Conservation (phyloP, 805 yeast genomes). For the Kodamaea sagamina region DNA sequence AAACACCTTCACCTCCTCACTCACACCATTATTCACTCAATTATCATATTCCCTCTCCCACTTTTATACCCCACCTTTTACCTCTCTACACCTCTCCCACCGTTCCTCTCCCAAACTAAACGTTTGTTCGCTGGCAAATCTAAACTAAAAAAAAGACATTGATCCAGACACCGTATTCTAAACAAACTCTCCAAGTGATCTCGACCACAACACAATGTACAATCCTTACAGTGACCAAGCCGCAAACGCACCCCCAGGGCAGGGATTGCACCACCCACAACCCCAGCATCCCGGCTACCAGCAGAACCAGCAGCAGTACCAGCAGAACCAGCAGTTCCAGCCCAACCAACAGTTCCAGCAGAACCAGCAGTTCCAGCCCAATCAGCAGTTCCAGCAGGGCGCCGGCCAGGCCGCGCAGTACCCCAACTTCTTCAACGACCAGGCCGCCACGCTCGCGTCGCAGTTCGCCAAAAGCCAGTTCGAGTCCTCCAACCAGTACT, state of each 20-base stretch:
- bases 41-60: too few species aligned
- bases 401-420: conserved; percentile 19
- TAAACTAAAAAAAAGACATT: too few species aligned
- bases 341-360: conserved; percentile 28
- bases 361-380: conserved; percentile 26
- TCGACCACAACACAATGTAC: conserved; percentile 30
- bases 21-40: too few species aligned
- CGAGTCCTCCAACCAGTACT: conserved; percentile 74
- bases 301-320: conserved; percentile 17
- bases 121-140: too few species aligned
- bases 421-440: conserved; percentile 64
- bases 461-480: conserved; percentile 88
- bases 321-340: conserved; percentile 19
- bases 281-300: conserved; percentile 27
- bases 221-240: conserved; percentile 38
- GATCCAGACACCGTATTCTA: too few species aligned
- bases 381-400: conserved; percentile 13
- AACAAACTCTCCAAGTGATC: background rate
- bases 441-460: conserved; percentile 80
- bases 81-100: too few species aligned
- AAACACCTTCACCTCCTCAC: too few species aligned
- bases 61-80: too few species aligned
- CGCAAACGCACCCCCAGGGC: conserved; percentile 13
- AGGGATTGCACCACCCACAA: conserved; percentile 34
- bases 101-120: too few species aligned